Conservation (phyloP, 441 rosid genomes). For the Corymbia citriodora region DNA sequence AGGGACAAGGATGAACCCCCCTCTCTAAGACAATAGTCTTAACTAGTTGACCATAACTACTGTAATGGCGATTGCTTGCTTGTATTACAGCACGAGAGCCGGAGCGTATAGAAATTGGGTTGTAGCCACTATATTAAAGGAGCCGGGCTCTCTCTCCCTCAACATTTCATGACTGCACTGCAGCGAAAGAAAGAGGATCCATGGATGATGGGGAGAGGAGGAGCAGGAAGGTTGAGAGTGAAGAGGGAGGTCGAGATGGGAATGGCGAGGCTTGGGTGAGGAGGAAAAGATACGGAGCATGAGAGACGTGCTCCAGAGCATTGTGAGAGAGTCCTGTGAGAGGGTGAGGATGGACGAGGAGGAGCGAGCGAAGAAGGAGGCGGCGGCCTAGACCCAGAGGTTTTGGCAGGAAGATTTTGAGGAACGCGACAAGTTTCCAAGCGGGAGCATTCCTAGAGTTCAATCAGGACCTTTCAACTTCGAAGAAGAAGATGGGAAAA, state of each 20-base stretch:
- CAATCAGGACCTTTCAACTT: not conserved
- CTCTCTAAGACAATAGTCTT: no score
- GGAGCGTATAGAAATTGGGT: no score
- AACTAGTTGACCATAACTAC: no score
- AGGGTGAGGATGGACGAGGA: conserved; percentile 8
- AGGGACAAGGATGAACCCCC: no score
- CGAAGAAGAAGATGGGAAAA: not conserved
- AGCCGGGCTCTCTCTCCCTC: not conserved
- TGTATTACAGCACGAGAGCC: no score
- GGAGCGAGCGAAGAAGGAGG: not conserved
- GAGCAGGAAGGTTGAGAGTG: not conserved
- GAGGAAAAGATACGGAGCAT: not conserved
- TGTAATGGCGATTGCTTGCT: no score
- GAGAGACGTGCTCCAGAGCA: conserved; percentile 1
- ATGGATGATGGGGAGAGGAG: not conserved
- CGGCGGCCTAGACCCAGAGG: conserved; percentile 25
- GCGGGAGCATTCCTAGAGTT: not conserved
- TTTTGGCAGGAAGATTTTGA: conserved; percentile 49
- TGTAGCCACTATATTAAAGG: not conserved
- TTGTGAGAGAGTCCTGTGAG: not conserved
- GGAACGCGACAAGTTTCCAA: not conserved
- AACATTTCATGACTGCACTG: not conserved
- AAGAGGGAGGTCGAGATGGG: not conserved
- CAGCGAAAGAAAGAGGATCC: not conserved
- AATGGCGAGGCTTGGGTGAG: not conserved